Evolutionary conservation across 2,329 filamentous ascomycete species (phyloP).

Genomic region (Alternaria alternata): DNA sequence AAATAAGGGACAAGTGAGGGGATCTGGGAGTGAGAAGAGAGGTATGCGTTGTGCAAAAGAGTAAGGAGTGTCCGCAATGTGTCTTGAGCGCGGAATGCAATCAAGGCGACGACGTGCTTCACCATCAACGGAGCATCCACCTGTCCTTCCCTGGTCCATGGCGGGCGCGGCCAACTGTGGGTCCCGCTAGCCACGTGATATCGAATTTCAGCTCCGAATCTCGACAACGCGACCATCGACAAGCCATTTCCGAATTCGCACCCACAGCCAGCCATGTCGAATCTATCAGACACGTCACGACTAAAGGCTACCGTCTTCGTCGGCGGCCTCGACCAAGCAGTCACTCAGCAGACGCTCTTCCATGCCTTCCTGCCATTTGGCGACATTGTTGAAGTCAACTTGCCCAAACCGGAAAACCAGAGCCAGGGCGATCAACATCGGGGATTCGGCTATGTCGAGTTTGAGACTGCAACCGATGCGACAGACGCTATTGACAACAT

Average conservation of each 20-base stretch:
- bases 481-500: conserved; percentile 98
- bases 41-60: conserved; percentile 24
- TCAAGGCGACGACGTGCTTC: conserved; percentile 37
- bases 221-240: conserved; percentile 4
- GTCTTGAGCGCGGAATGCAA: conserved; percentile 23
- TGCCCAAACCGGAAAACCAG: conserved; percentile 86
- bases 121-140: conserved; percentile 41
- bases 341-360: conserved; percentile 77
- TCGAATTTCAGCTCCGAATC: conserved; percentile 26
- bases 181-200: conserved; percentile 35
- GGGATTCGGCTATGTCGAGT: conserved; percentile 97
- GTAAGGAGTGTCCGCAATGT: conserved; percentile 27
- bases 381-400: conserved; percentile 87
- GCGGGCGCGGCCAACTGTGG: conserved; percentile 25
- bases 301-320: conserved; percentile 94
- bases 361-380: conserved; percentile 97
- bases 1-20: conserved; percentile 22
- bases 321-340: conserved; percentile 82
- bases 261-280: conserved; percentile 25
- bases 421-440: conserved; percentile 82
- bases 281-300: conserved; percentile 82
- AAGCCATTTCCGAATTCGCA: conserved; percentile 2
- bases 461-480: conserved; percentile 83
- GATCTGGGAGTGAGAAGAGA: conserved; percentile 18
- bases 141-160: conserved; percentile 45